phyloP scores from a whole-genome alignment of 2,329 filamentous ascomycete genomes.

The Kalmusia sp. region DNA sequence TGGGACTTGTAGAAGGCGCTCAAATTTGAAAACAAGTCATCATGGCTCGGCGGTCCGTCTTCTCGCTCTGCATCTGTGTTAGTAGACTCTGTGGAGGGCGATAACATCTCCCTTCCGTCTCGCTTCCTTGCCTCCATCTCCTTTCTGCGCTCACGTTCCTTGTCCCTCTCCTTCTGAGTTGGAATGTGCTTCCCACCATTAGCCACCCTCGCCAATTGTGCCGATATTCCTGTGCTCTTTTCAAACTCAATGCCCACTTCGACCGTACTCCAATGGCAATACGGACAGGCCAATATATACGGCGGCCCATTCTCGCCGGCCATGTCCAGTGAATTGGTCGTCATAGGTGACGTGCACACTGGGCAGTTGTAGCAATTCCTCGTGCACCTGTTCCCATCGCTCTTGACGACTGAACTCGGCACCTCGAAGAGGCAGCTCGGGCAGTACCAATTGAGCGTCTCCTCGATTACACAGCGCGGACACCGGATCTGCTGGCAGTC shows the following conservation, averaged over 20 bases:
- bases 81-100: constrained; percentile 25
- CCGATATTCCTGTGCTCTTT: constrained; percentile 83
- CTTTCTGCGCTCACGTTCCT: constrained; percentile 46
- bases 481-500: constrained; percentile 97
- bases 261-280: constrained; percentile 90
- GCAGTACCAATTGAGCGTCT: constrained; percentile 94
- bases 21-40: constrained; percentile 76
- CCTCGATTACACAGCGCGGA: constrained; percentile 87
- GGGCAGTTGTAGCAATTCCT: constrained; percentile 97
- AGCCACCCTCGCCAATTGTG: constrained; percentile 76
- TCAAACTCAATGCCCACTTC: constrained; percentile 92
- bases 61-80: constrained; percentile 11
- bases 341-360: constrained; percentile 80
- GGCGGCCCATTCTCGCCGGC: constrained; percentile 56
- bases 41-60: constrained; percentile 59
- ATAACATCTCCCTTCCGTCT: constrained; percentile 22
- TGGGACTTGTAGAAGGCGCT: constrained; percentile 84
- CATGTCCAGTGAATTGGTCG: constrained; percentile 73
- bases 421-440: constrained; percentile 96
- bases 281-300: constrained; percentile 83
- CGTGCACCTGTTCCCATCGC: constrained; percentile 93
- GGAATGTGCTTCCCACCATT: constrained; percentile 52
- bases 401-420: constrained; percentile 88
- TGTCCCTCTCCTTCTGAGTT: constrained; percentile 49
- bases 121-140: constrained; percentile 34